phyloP scores from a whole-genome alignment of 2,329 filamentous ascomycete genomes.

The Sclerotinia spermophila region DNA sequence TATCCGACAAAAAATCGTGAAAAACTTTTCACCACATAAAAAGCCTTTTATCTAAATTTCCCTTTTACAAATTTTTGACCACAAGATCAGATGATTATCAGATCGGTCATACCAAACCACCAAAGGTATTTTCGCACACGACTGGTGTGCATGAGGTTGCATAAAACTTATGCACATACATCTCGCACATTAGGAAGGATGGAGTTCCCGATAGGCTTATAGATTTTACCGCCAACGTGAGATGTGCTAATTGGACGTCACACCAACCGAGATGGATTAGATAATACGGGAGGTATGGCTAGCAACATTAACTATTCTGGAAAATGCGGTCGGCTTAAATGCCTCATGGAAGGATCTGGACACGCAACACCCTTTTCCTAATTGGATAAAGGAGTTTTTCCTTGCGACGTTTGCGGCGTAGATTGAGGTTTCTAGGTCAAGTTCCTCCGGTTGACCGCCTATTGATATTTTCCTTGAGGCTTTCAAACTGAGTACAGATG shows the following conservation, averaged over 20 bases:
- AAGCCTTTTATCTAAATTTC: not conserved
- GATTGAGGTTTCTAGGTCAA: not conserved
- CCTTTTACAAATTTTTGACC: not conserved
- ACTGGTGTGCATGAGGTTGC: not conserved
- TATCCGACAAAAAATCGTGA: not conserved
- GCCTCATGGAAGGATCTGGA: not conserved
- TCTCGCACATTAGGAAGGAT: not conserved
- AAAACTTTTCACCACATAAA: not conserved
- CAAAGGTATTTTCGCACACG: not conserved
- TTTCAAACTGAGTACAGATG: constrained; percentile 4
- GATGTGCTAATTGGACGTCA: not conserved
- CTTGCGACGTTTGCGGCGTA: not conserved
- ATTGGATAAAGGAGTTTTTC: not conserved
- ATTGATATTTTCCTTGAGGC: not conserved
- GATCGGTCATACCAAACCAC: not conserved
- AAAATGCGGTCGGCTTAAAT: not conserved
- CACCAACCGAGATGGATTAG: not conserved
- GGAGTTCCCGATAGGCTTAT: not conserved
- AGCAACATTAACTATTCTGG: not conserved
- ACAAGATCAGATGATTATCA: not conserved
- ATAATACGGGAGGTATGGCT: not conserved
- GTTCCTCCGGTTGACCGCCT: not conserved
- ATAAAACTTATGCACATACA: not conserved
- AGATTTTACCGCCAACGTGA: not conserved
- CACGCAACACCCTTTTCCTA: not conserved